Base-by-base conservation (phyloP, 257 asterid genomes). In the Echites panduratus region DNA sequence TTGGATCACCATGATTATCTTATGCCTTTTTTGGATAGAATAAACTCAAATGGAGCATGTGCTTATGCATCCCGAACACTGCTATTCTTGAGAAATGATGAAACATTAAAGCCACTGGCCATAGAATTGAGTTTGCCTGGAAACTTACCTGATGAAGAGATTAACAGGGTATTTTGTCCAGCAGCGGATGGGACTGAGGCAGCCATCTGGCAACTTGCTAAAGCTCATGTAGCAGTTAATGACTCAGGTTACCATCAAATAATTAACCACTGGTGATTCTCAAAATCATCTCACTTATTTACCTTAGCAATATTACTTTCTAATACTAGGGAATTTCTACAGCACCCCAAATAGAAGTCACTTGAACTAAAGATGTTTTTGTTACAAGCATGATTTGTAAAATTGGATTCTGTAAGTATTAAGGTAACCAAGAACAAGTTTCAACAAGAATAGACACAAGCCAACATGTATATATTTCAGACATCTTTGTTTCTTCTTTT, bases 171-270 rank as follows among this genome's bases (percentile, higher is more conserved):
- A 11, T 81, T 86, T 75, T 62, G 63, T 61, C 88, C 90, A 40
- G 82, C 83, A 71, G 66, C 29, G 3, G 50, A 76, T 4, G 90
- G 88, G 68, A 70, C 82, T 66, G 82, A 86, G 52, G 90, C 85
- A 11, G 83, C 90, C 16, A 75, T 83, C 52, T 86, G 90, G 90
- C 90, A 78, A 53, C 80, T 86, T 53, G 90, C 90, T 69, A 86
- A 86, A 81, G 79, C 86, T 82, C 88, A 86, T 66, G 90, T 83
- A 26, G 83, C 81, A 75, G 90, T 77, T 16, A 79, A 74, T 38
- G 90, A 86, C 71, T 78, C 88, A 2, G 81, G 80, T 74, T 74
- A 79, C 76, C 86, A 86, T 79, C 90, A 81, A 52, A 70, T 83
- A 58, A 68, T 75, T 68, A 86, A 73, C 80, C 87, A 86, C 52